Percentiles rank a stretch among this genome's conserved stretches.
phyloP scores from a whole-genome alignment of 139 green algal genomes.

The Picochlorum sp. region DNA sequence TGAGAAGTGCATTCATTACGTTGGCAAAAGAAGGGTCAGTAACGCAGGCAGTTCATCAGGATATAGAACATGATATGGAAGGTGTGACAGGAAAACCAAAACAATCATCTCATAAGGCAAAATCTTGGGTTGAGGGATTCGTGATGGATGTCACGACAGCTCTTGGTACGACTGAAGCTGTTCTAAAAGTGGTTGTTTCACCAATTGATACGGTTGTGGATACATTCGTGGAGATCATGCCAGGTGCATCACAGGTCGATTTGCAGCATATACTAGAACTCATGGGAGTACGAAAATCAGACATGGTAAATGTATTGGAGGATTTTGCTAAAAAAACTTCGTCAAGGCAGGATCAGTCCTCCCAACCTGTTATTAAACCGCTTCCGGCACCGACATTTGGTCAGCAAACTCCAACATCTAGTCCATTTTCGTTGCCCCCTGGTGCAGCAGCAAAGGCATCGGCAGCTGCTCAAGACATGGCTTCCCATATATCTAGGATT shows the following conservation, averaged over 20 bases:
- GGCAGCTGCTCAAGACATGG: conserved; percentile 21
- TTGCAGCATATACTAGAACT: conserved; percentile 68
- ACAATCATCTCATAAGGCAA: conserved; percentile 7
- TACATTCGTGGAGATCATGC: conserved; percentile 65
- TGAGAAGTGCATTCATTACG: conserved; percentile 41
- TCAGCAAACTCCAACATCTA: not conserved
- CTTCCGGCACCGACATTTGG: not conserved
- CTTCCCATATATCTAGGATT: conserved; percentile 6
- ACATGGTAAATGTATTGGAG: not conserved
- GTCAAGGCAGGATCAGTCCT: not conserved
- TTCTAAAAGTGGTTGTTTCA: conserved; percentile 75
- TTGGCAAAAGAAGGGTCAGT: conserved; percentile 18
- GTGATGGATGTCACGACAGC: conserved; percentile 30
- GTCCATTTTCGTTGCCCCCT: not conserved
- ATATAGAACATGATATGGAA: not conserved
- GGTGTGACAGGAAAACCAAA: conserved; percentile 3
- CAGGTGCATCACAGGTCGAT: conserved; percentile 38
- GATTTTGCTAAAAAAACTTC: not conserved
- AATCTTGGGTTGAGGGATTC: conserved; percentile 15
- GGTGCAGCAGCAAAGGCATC: conserved; percentile 12
- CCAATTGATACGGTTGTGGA: conserved; percentile 56
- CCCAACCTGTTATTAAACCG: not conserved
- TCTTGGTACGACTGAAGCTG: conserved; percentile 53
- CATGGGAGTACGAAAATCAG: conserved; percentile 34
- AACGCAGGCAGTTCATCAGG: not conserved